A percentile compares a stretch with the other conserved stretches of the same genome.
phyloP scores from a whole-genome alignment of 2,329 filamentous ascomycete genomes.

The Paracamarosporium sp. region DNA sequence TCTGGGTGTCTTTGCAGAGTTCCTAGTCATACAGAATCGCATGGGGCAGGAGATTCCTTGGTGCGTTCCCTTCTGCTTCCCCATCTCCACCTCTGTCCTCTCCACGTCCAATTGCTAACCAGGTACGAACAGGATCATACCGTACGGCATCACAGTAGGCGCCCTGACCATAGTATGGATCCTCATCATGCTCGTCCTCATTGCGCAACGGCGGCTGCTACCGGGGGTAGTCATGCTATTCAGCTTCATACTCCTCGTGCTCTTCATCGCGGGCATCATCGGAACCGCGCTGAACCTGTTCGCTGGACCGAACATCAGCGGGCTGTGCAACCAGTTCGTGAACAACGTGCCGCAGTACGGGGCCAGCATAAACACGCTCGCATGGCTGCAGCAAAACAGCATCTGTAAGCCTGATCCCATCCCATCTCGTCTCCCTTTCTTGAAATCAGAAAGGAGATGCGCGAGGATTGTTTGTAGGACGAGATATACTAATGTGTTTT shows the following conservation, averaged over 20 bases:
- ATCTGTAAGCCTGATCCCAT: constrained; percentile 65
- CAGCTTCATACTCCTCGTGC: constrained; percentile 66
- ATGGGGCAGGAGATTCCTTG: constrained; percentile 65
- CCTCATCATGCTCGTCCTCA: constrained; percentile 63
- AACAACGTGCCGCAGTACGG: constrained; percentile 54
- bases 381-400: constrained; percentile 67
- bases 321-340: constrained; percentile 66
- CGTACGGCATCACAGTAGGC: constrained; percentile 66
- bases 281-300: constrained; percentile 69
- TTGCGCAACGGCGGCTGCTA: constrained; percentile 62
- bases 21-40: constrained; percentile 64
- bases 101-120: constrained; percentile 9
- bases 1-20: constrained; percentile 66
- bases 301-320: constrained; percentile 63
- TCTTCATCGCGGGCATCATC: constrained; percentile 68
- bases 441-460: no score
- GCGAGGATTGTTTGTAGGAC: no score
- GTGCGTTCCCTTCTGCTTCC: constrained; percentile 47
- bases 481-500: no score
- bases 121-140: constrained; percentile 62
- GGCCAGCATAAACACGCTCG: constrained; percentile 62
- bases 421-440: not conserved
- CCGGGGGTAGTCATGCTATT: constrained; percentile 66
- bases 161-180: constrained; percentile 65
- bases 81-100: not conserved